Percentiles rank a stretch among this genome's conserved stretches.
Evolutionary conservation across 1,284 basidiomycete species (phyloP).

Genomic region (Heterobasidion annosum): DNA sequence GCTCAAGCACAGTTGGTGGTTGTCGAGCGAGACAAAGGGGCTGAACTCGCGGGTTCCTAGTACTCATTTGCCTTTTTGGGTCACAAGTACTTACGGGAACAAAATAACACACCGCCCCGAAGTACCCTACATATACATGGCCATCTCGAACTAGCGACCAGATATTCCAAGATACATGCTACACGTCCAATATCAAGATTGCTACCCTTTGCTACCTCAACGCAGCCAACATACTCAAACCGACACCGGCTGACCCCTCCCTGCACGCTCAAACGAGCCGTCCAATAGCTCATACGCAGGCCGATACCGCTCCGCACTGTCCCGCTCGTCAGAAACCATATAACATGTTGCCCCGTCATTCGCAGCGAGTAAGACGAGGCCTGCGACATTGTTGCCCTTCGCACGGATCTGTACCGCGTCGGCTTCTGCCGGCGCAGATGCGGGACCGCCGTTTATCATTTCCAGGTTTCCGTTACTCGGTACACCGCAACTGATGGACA

Average conservation of each 20-base stretch:
- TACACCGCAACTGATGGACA: background rate
- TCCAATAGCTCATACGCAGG: slow-evolving; percentile 81
- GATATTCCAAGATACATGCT: background rate
- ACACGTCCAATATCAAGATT: background rate
- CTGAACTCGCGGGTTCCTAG: background rate
- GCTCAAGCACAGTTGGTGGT: background rate
- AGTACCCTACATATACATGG: background rate
- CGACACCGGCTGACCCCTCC: slow-evolving; percentile 24
- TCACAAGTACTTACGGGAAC: background rate
- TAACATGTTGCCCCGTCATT: background rate
- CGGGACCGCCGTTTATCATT: background rate
- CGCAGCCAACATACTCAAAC: background rate
- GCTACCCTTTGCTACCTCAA: background rate
- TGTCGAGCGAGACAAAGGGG: background rate
- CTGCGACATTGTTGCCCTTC: background rate
- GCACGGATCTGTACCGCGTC: background rate
- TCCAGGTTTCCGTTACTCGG: background rate
- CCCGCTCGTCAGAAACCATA: background rate
- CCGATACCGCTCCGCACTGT: slow-evolving; percentile 31
- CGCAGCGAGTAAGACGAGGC: background rate
- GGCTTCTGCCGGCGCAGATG: background rate
- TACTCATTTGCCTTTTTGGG: background rate
- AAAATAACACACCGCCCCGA: background rate
- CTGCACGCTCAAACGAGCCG: slow-evolving; percentile 67
- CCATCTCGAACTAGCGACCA: background rate